Base-by-base conservation (phyloP, 768 basidiomycete species). In the Termitomyces sp. region DNA sequence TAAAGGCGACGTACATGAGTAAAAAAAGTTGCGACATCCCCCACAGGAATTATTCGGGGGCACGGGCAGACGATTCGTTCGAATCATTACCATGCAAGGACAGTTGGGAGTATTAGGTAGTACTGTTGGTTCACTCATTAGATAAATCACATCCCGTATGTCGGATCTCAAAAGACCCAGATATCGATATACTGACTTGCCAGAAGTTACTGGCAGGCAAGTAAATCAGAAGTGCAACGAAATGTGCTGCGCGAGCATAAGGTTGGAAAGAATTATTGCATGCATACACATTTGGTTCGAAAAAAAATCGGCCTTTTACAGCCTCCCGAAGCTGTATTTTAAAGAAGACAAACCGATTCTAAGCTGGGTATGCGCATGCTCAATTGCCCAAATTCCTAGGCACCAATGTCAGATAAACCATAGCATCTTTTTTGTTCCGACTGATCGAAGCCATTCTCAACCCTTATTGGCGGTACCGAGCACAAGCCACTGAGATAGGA, bases 1-100 rank as follows among this genome's bases (percentile, higher is more conserved):
- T 56, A 60, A 57, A 61, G 57, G 54, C 49, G 49, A 57, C 52
- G 60, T 60, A 58, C 52, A 60, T 52, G 55, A 57, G 40, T 58
- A 40, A 57, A 43, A 57, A 43, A 55, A 45, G 53, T 57, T 36
- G 50, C 60, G 46, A 57, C 43, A 38, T 45, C 61, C 58, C 45
- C 26, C 58, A 56, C 61, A 35, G 63, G 64, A 50, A 66, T 56
- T 66, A 63, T 64, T 67, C 65, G 66, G 70, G 62, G 52, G 63
- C 46, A 62, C 46, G 20, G 16, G 13, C 35, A 28, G 28, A 18
- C 16, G 24, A 32, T 47, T 52, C 45, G 14, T 4, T 32, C 44
- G 54, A 57, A 52, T 45, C 24, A 51, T 43, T 45, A n/a, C 30
- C 28, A n/a, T 28, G n/a, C 35, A 32, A 36, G n/a, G 41, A 52